Percentiles rank a stretch among this genome's conserved stretches.
Conservation (phyloP, 1,284 basidiomycete genomes). For the Trichosporon inkin region DNA sequence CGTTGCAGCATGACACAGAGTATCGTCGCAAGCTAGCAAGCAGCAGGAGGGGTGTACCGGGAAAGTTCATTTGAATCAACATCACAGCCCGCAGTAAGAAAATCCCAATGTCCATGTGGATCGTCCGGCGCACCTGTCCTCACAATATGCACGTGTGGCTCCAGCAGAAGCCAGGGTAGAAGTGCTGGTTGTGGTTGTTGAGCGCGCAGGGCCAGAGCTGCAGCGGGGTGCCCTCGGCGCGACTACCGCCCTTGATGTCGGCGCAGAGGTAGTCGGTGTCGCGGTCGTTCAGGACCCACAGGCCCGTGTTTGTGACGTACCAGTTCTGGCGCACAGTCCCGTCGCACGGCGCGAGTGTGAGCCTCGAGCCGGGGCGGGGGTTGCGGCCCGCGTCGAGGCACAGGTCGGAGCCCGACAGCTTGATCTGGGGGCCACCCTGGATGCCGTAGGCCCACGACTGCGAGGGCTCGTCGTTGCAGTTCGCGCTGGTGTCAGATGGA, state of each 20-base stretch:
- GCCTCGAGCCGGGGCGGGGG: background rate
- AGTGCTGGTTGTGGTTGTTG: conserved; percentile 6
- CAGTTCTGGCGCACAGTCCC: background rate
- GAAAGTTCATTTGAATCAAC: too few species aligned
- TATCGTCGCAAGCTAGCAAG: too few species aligned
- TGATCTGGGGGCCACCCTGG: background rate
- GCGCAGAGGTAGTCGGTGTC: conserved; percentile 1
- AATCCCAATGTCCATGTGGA: too few species aligned
- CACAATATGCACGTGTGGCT: conserved; percentile 1
- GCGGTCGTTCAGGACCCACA: conserved; percentile 10
- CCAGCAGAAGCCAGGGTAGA: conserved; percentile 10
- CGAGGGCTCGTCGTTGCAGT: background rate
- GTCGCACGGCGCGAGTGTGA: background rate
- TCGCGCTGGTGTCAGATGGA: background rate
- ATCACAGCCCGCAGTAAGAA: background rate
- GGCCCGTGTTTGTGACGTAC: conserved; percentile 6
- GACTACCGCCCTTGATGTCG: conserved; percentile 8
- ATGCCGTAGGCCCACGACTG: conserved; percentile 4
- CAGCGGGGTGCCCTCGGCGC: background rate
- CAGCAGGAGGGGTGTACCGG: too few species aligned
- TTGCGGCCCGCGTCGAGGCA: conserved; percentile 9
- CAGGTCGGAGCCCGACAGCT: conserved; percentile 1
- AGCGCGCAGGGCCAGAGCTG: conserved; percentile 1
- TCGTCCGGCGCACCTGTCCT: background rate
- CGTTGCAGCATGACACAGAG: too few species aligned